phyloP scores from a whole-genome alignment of 441 rosid species.

The California macrophylla region DNA sequence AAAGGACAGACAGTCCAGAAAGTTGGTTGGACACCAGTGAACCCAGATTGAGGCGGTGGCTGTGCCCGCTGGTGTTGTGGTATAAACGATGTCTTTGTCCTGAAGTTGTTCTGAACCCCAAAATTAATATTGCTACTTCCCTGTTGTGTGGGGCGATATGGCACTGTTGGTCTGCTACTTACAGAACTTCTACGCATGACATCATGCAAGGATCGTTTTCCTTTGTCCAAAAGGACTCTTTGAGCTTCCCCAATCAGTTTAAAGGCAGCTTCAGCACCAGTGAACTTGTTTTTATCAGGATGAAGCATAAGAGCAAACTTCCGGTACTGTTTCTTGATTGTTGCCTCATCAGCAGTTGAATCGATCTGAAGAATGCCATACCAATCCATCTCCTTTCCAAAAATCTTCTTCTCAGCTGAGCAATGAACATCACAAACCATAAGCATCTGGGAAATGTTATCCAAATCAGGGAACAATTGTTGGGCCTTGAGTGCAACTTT shows the following conservation, averaged over 20 bases:
- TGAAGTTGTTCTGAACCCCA: slow-evolving; percentile 22
- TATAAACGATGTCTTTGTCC: slow-evolving; percentile 22
- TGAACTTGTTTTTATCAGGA: slow-evolving; percentile 82
- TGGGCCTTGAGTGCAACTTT: slow-evolving; percentile 58
- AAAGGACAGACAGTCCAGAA: slow-evolving; percentile 71
- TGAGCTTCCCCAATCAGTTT: slow-evolving; percentile 82
- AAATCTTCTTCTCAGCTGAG: slow-evolving; percentile 45
- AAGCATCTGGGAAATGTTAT: slow-evolving; percentile 55
- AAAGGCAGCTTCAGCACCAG: slow-evolving; percentile 93
- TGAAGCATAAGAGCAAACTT: slow-evolving; percentile 80
- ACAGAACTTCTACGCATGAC: slow-evolving; percentile 29
- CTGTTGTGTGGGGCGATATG: slow-evolving; percentile 30
- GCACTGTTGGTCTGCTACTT: slow-evolving; percentile 32
- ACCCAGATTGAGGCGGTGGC: slow-evolving; percentile 31
- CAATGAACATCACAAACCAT: slow-evolving; percentile 83
- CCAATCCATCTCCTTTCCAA: slow-evolving; percentile 74
- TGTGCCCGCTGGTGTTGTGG: slow-evolving; percentile 25
- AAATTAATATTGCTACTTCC: slow-evolving; percentile 20
- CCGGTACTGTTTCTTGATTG: slow-evolving; percentile 76
- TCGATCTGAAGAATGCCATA: slow-evolving; percentile 72
- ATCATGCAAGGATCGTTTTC: slow-evolving; percentile 52
- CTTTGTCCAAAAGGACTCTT: slow-evolving; percentile 59
- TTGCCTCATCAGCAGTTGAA: slow-evolving; percentile 47
- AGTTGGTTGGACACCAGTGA: slow-evolving; percentile 24
- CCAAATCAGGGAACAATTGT: slow-evolving; percentile 51